These are phyloP conservation scores for Trichoderma sp. DNA, from an alignment of 2,329 filamentous ascomycete species.

Conservation along the genomic window DNA sequence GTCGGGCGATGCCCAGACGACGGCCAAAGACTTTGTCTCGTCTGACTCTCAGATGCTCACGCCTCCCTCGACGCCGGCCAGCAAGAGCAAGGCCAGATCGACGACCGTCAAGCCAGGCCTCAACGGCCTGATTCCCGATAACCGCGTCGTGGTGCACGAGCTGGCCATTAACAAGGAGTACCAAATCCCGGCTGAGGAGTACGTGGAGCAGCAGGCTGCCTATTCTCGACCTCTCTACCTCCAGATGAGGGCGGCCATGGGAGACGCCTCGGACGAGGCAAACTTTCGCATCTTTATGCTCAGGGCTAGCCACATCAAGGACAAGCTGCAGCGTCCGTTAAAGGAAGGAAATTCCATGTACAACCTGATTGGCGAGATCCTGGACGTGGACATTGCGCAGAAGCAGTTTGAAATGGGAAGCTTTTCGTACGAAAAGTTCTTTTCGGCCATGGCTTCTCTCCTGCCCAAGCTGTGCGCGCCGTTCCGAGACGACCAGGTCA, in stretches of 20 bases:
- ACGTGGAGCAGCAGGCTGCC: slow-evolving; percentile 53
- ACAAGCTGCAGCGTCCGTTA: slow-evolving; percentile 69
- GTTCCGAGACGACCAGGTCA: slow-evolving; percentile 73
- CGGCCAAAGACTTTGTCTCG: slow-evolving; percentile 37
- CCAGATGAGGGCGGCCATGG: slow-evolving; percentile 63
- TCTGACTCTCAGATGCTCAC: slow-evolving; percentile 50
- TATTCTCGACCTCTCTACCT: slow-evolving; percentile 49
- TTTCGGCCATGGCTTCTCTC: slow-evolving; percentile 69
- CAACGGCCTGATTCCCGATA: slow-evolving; percentile 63
- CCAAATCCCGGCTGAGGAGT: slow-evolving; percentile 62
- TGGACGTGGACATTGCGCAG: slow-evolving; percentile 69
- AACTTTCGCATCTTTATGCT: slow-evolving; percentile 66
- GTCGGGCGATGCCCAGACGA: slow-evolving; percentile 37
- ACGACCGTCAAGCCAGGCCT: slow-evolving; percentile 38
- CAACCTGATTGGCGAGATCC: slow-evolving; percentile 68
- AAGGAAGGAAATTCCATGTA: slow-evolving; percentile 70
- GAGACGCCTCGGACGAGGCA: slow-evolving; percentile 59
- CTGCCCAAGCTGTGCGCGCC: slow-evolving; percentile 78
- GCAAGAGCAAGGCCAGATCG: slow-evolving; percentile 39
- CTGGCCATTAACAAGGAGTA: slow-evolving; percentile 77
- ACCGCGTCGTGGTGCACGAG: slow-evolving; percentile 73
- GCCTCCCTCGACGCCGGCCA: slow-evolving; percentile 50
- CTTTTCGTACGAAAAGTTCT: slow-evolving; percentile 80
- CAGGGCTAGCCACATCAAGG: slow-evolving; percentile 67
- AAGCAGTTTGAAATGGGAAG: slow-evolving; percentile 66